Percentiles rank a stretch among this genome's conserved stretches.
phyloP scores from a whole-genome alignment of 257 asterid species.

The Eucommia ulmoides region DNA sequence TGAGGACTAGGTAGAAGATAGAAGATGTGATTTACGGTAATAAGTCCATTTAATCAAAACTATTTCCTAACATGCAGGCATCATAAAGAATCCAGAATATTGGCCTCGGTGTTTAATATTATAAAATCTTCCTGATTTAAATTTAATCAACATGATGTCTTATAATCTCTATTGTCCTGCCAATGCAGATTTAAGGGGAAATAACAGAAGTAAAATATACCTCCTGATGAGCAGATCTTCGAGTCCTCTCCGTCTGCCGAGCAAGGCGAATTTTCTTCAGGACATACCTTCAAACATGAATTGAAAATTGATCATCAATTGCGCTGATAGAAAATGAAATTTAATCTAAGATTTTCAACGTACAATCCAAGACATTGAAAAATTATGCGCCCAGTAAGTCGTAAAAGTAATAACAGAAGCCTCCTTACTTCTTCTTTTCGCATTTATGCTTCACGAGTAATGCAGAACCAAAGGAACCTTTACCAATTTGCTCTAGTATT shows the following conservation, averaged over 20 bases:
- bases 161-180: too few relatives aligned
- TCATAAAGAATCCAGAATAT: neutral
- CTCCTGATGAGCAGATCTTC: slow-evolving; percentile 96
- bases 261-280: slow-evolving; percentile 97
- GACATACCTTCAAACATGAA: slow-evolving; percentile 63
- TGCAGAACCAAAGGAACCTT: neutral
- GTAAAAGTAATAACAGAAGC: neutral
- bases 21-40: neutral
- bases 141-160: slow-evolving; percentile 8
- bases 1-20: neutral
- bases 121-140: slow-evolving; percentile 89
- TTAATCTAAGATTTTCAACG: neutral
- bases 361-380: neutral
- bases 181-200: too few relatives aligned
- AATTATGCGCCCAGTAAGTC: too few relatives aligned
- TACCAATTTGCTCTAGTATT: neutral
- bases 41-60: neutral
- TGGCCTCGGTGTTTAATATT: neutral
- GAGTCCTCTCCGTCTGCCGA: slow-evolving; percentile 94
- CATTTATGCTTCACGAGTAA: neutral
- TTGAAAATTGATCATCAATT: slow-evolving; percentile 6
- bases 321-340: neutral
- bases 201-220: neutral
- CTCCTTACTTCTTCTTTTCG: neutral
- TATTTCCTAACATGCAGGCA: neutral